Evolutionary conservation across 805 yeast species (phyloP), one percentile per base, ranked within the genome.

Genomic region (Metschnikowia arizonensis): DNA sequence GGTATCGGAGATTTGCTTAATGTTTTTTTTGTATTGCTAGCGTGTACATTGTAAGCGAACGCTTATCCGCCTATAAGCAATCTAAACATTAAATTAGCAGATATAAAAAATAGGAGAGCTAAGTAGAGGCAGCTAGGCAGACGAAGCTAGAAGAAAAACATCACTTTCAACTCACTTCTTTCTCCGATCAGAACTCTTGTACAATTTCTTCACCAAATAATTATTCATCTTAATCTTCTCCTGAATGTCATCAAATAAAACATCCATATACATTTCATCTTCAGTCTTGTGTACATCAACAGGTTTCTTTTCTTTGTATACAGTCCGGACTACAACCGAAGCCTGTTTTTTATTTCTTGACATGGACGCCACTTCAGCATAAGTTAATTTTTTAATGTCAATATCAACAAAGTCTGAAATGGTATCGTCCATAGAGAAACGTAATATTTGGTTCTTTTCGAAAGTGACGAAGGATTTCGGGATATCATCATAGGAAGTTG

Each of bases 1-100:
- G 83, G 87, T 74, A 79, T 79, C 85, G 86, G 86, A 81, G 76
- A n/a, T n/a, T n/a, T n/a, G n/a, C n/a, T n/a, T n/a, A n/a, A n/a
- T n/a, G n/a, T 48, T 48, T 50, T 47, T 47, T 55, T 21, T 21
- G 6, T 6, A 4, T 5, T 21, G 24, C 24, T n/a, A n/a, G n/a
- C n/a, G n/a, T n/a, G n/a, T n/a, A n/a, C n/a, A n/a, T n/a, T n/a
- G n/a, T n/a, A n/a, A n/a, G n/a, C n/a, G n/a, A n/a, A n/a, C n/a
- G n/a, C n/a, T n/a, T n/a, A n/a, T n/a, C n/a, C n/a, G n/a, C n/a
- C n/a, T n/a, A n/a, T n/a, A n/a, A n/a, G n/a, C n/a, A n/a, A n/a
- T n/a, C n/a, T n/a, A n/a, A n/a, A n/a, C n/a, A n/a, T n/a, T n/a
- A n/a, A n/a, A n/a, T n/a, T n/a, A n/a, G n/a, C n/a, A n/a, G n/a